Conservation (phyloP, 2,329 filamentous ascomycete genomes). For the Paracoccidioides lutzii region DNA sequence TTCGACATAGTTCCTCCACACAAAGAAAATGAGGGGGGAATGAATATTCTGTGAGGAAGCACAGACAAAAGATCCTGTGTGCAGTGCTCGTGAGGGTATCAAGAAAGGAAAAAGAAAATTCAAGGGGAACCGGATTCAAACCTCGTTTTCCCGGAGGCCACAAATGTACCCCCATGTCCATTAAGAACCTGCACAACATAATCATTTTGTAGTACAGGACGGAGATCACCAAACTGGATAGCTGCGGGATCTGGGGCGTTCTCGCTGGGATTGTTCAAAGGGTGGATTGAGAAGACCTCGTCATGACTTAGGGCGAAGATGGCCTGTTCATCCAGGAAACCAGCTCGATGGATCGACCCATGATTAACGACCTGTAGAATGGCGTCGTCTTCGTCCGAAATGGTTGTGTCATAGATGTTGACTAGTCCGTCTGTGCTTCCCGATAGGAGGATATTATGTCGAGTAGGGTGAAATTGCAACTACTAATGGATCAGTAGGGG, state of each 20-base stretch:
- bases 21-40: not conserved
- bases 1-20: not conserved
- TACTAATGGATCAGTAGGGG: conserved; percentile 13
- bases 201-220: conserved; percentile 42
- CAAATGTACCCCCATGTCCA: conserved; percentile 29
- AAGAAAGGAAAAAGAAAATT: conserved; percentile 1
- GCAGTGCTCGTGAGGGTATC: no score
- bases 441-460: conserved; percentile 43
- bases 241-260: conserved; percentile 34
- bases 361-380: conserved; percentile 51
- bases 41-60: not conserved
- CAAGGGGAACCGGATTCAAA: conserved; percentile 17
- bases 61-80: not conserved
- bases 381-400: conserved; percentile 48
- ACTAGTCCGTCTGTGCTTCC: conserved; percentile 51
- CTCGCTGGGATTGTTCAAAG: conserved; percentile 38
- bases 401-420: conserved; percentile 47
- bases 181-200: conserved; percentile 46
- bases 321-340: conserved; percentile 41
- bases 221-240: conserved; percentile 43
- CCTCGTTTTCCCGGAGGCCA: conserved; percentile 40
- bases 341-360: conserved; percentile 48
- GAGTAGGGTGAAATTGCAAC: conserved; percentile 40
- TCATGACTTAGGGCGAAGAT: conserved; percentile 51
- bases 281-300: conserved; percentile 47